Evolutionary conservation across 2,329 filamentous ascomycete species (phyloP), one percentile per base, ranked within the genome.

Genomic region (Dactylella cylindrospora): DNA sequence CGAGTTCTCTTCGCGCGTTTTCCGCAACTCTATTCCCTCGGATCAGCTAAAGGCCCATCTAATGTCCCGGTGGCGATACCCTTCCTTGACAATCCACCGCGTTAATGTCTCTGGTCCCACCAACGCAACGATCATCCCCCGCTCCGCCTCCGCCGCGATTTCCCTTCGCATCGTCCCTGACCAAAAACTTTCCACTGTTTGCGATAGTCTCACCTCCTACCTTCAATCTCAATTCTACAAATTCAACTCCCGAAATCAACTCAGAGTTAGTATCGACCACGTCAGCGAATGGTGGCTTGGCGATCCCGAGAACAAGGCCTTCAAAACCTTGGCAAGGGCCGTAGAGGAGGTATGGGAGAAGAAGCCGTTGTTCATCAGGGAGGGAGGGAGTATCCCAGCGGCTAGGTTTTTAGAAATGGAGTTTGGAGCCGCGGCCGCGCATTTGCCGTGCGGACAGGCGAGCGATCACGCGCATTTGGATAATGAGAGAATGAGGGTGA

Each of bases 281-380:
- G 85, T 88, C 73, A 91, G 93, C 0, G 93, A 98, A 70, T 90
- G 93, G 0, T 98, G 93, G 93, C 81, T 98, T 0, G 91, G 93
- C 10, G 89, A 96, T 68, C 90, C 89, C 2, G 83, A 84, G 41
- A 96, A 95, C 67, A 83, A 90, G 66, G 90, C 97, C 57, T 98
- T 96, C 73, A 82, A 85, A 65, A 94, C 89, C 0, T 80, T 98
- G 0, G 90, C 95, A 67, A 79, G 84, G 59, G 93, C 90, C 0
- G 85, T 97, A 44, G 82, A 90, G 69, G 81, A 86, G 36, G 89
- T 86, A 0, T 98, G 93, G 93, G 83, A 53, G 44, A 60, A 67
- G 5, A 86, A 84, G 68, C 91, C 90, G 0, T 77, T 98, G 2
- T 97, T 95, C 71, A 98, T 98, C 67, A 82, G 93, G 7, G 93